Base-by-base conservation (phyloP, 1,139 yeast genomes). In the Candida sojae region DNA sequence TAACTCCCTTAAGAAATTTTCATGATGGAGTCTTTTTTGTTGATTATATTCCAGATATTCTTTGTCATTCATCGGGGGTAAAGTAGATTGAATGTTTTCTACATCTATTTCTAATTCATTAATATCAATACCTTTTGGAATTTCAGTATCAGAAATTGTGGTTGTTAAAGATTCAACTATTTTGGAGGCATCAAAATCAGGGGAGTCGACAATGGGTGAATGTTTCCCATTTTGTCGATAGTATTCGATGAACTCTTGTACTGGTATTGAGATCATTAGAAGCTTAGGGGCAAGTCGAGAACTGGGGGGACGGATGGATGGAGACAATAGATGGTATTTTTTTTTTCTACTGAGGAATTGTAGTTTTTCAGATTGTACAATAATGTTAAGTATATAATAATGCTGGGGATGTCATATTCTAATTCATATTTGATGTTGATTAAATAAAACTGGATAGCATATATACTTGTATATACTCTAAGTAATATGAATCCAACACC, bases 91-190 rank as follows among this genome's bases (percentile, higher is more conserved):
- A 26, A 41, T 10, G 13, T 41, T 41, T 8, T 41, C 44, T 13
- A 41, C 44, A 28, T 41, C 44, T 5, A 41, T n/a, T 41, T 41
- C 44, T 25, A 41, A 6, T 26, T 41, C 44, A 34, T 33, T 34
- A n/a, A 41, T 41, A 30, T 41, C 34, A 6, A 41, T 25, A 6
- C 36, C 44, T 26, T 33, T 28, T 9, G 25, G 29, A 31, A 4
- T 1, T 31, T 4, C 33, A 3, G 10, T 31, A 8, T 31, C 12
- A 2, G 26, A 13, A 26, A 31, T 3, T 1, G 26, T 38, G 32
- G 41, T 13, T 7, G 33, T 3, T 8, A 38, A 26, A 8, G 41
- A 38, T 8, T 28, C 13, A 5, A 9, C 8, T n/a, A 38, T 38
- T 29, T 28, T 38, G 23, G 41, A 28, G 5, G 23, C 6, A 29